phyloP scores from a whole-genome alignment of 805 yeast species.

The Wickerhamomyces silvicola region DNA sequence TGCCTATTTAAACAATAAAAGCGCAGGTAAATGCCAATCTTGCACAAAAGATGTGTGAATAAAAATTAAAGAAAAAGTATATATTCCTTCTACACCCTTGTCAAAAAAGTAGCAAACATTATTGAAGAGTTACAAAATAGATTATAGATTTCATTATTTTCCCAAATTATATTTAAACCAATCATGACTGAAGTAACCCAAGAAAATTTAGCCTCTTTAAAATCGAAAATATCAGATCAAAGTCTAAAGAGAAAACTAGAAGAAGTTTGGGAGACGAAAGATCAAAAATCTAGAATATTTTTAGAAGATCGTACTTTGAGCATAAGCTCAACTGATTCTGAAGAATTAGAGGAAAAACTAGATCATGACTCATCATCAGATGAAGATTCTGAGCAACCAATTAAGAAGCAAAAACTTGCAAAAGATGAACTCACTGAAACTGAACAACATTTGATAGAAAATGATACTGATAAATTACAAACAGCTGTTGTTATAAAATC shows the following conservation, averaged over 20 bases:
- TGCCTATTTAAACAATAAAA: constrained; percentile 1
- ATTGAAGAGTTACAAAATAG: no score
- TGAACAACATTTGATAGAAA: constrained; percentile 9
- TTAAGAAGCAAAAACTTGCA: not conserved
- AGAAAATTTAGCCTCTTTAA: no score
- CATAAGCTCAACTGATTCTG: constrained; percentile 16
- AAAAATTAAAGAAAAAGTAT: no score
- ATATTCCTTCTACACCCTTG: no score
- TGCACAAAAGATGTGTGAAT: no score
- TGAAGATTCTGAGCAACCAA: constrained; percentile 1
- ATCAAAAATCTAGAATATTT: not conserved
- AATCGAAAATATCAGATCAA: no score
- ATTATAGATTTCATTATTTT: no score
- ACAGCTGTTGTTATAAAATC: constrained; percentile 22
- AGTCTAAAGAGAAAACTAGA: constrained; percentile 17
- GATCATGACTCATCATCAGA: constrained; percentile 8
- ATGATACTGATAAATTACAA: constrained; percentile 11
- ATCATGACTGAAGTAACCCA: no score
- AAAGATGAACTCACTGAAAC: constrained; percentile 3
- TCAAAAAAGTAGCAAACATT: no score
- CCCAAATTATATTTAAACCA: no score
- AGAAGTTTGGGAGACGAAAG: not conserved
- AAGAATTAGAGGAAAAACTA: constrained; percentile 15
- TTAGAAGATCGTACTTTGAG: constrained; percentile 17
- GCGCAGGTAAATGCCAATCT: not conserved